Conservation (phyloP, 352 stramenopile species). For the Phytophthora multivora region DNA sequence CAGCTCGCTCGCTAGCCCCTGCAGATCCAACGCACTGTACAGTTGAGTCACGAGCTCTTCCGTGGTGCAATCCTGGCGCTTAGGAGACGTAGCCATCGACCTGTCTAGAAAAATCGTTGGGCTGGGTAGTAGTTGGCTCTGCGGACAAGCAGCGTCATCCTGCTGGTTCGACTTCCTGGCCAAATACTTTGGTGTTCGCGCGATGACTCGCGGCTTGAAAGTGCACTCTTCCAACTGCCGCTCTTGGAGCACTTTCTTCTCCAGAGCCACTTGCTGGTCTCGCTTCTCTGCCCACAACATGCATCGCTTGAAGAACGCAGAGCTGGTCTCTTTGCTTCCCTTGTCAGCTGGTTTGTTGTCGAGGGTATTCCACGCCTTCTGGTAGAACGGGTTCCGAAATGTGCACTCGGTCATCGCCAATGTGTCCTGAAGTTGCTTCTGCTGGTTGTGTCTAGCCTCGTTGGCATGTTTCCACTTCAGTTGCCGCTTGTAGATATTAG, state of each 20-base stretch:
- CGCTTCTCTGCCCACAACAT: slow-evolving; percentile 47
- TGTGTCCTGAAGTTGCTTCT: slow-evolving; percentile 43
- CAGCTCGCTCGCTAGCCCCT: slow-evolving; percentile 29
- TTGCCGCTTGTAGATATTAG: slow-evolving; percentile 62
- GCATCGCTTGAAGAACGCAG: slow-evolving; percentile 55
- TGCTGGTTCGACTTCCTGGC: slow-evolving; percentile 14
- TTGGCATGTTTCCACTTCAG: slow-evolving; percentile 64
- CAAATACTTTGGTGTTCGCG: slow-evolving; percentile 19
- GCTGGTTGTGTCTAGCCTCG: slow-evolving; percentile 37
- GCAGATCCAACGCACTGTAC: slow-evolving; percentile 40
- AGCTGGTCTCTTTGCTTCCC: not conserved
- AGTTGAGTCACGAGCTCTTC: slow-evolving; percentile 21
- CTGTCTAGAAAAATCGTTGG: slow-evolving; percentile 1
- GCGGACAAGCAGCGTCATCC: not conserved
- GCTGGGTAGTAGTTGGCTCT: not conserved
- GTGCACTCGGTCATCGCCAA: slow-evolving; percentile 43
- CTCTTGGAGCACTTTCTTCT: slow-evolving; percentile 45
- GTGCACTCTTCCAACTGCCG: slow-evolving; percentile 60
- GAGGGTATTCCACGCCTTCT: slow-evolving; percentile 41
- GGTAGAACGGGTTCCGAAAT: slow-evolving; percentile 69
- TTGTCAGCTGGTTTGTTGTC: slow-evolving; percentile 18
- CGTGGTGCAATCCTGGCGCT: slow-evolving; percentile 3
- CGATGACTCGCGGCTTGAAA: slow-evolving; percentile 44
- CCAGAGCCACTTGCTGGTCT: slow-evolving; percentile 37
- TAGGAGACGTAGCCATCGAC: not conserved